A percentile compares a stretch with the other conserved stretches of the same genome.
These are phyloP conservation scores for Penicillium paneum DNA, from an alignment of 2,329 filamentous ascomycete genomes.

Conservation along the genomic window DNA sequence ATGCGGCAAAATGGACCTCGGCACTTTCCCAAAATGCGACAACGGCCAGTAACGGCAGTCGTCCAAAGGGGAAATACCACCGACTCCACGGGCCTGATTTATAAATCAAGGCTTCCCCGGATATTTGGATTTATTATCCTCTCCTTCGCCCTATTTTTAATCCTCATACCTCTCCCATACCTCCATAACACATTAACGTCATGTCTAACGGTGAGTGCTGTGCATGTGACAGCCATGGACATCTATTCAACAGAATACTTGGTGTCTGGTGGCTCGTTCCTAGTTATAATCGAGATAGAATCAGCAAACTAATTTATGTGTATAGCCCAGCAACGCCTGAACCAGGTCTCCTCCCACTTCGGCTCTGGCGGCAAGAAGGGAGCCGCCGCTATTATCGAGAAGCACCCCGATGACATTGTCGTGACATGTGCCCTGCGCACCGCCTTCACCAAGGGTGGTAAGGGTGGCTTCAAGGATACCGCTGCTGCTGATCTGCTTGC, in stretches of 20 bases:
- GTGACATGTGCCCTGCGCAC: conserved; percentile 90
- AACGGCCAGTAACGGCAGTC: conserved; percentile 3
- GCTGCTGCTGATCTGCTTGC: conserved; percentile 78
- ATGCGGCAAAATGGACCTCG: conserved; percentile 29
- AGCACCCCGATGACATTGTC: conserved; percentile 70
- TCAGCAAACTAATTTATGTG: conserved; percentile 4
- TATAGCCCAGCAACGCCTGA: conserved; percentile 57
- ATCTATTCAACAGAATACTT: conserved; percentile 8
- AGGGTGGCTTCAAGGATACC: conserved; percentile 95
- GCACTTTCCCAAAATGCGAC: conserved; percentile 24
- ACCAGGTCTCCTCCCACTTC: conserved; percentile 58
- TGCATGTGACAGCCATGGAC: conserved; percentile 4
- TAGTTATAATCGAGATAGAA: too few relatives aligned
- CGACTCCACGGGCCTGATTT: conserved; percentile 9
- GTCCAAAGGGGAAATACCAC: conserved; percentile 21
- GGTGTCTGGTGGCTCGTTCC: background rate
- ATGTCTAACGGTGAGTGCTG: conserved; percentile 44
- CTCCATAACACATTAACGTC: conserved; percentile 26
- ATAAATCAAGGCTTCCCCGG: conserved; percentile 11
- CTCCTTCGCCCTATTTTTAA: background rate
- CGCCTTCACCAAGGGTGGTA: conserved; percentile 86
- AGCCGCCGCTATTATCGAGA: conserved; percentile 36
- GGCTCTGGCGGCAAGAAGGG: conserved; percentile 39
- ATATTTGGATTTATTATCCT: conserved; percentile 2
- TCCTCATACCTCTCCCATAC: conserved; percentile 1